Evolutionary conservation across 1,284 basidiomycete genomes (phyloP).

Genomic region (Cystobasidium slooffiae): DNA sequence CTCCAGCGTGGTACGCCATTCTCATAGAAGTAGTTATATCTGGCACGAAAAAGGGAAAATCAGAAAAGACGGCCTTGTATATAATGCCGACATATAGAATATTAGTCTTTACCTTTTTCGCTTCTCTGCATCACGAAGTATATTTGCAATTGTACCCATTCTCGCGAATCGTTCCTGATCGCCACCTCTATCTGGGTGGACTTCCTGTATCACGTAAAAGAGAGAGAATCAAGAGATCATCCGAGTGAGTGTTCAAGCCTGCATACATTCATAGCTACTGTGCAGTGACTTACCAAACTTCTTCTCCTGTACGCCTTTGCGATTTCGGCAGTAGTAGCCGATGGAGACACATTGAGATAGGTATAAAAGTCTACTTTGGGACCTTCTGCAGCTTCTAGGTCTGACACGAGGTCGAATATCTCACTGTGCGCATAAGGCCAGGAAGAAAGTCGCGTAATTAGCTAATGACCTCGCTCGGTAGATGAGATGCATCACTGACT

Average conservation of each 20-base stretch:
- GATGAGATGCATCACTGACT: conserved; percentile 45
- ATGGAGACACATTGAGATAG: conserved; percentile 53
- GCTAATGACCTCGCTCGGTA: background rate
- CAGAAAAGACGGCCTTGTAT: too few relatives aligned
- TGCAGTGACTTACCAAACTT: conserved; percentile 61
- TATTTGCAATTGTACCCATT: conserved; percentile 80
- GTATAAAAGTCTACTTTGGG: conserved; percentile 90
- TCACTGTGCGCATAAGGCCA: conserved; percentile 60
- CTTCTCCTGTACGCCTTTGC: conserved; percentile 85
- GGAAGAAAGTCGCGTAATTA: background rate
- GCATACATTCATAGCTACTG: conserved; percentile 4
- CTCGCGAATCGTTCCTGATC: conserved; percentile 84
- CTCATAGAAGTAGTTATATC: conserved; percentile 83
- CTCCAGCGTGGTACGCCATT: conserved; percentile 88
- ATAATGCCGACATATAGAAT: background rate
- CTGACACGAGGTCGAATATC: conserved; percentile 92
- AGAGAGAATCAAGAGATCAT: conserved; percentile 59
- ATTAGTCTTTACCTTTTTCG: conserved; percentile 67
- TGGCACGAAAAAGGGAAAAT: too few relatives aligned
- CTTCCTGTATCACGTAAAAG: conserved; percentile 3
- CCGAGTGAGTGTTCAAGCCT: conserved; percentile 64
- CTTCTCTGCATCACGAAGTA: conserved; percentile 74
- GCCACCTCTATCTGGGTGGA: conserved; percentile 54
- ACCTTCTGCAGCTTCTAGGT: conserved; percentile 78
- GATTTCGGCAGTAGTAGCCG: conserved; percentile 66